Evolutionary conservation across 176 grass and related monocot species (phyloP), one percentile per base, ranked within the genome.

Genomic region (maize (Zea mays)): DNA sequence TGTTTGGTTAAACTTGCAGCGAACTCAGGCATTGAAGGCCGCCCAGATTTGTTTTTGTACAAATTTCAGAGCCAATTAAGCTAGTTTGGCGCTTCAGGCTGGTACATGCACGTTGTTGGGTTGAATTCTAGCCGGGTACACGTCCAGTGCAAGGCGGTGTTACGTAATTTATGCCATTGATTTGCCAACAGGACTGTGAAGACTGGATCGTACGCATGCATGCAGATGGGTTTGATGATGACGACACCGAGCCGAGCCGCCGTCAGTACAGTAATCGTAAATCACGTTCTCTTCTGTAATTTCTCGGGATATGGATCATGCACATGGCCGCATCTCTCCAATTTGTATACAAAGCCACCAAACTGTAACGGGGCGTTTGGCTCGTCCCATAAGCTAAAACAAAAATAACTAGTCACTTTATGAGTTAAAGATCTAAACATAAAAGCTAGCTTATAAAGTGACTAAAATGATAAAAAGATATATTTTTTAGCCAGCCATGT

Each of bases 81-180:
- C n/a, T 21, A 58, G 45, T 73, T 65, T 39, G 69, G 79, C 12
- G 11, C 27, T 27, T 52, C 4, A 42, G n/a, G 46, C 17, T 27
- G 12, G 43, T 51, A 51, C 65, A 46, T n/a, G 62, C n/a, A 58
- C 44, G 42, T 40, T 72, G 10, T 2, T 27, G 10, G 12, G 9
- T 62, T 51, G 67, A 81, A 72, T 10, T 72, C 41, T 38, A 70
- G 38, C 65, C 9, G 15, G 0, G 43, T 67, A 39, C 67, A 15
- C 17, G 33, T 81, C 36, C n/a, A 57, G 5, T 20, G 54, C 54
- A 64, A 50, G 57, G 17, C 17, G 35, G 43, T 42, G 43, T 49
- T 71, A 27, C 27, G 27, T 27, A 27, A 27, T 48, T 70, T 41
- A 78, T 47, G 65, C 9, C 51, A 36, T 61, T 80, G 33, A 49